Evolutionary conservation across 139 green algal genomes (phyloP), one percentile per base, ranked within the genome.

Genomic region (Chlamydomonas applanata): DNA sequence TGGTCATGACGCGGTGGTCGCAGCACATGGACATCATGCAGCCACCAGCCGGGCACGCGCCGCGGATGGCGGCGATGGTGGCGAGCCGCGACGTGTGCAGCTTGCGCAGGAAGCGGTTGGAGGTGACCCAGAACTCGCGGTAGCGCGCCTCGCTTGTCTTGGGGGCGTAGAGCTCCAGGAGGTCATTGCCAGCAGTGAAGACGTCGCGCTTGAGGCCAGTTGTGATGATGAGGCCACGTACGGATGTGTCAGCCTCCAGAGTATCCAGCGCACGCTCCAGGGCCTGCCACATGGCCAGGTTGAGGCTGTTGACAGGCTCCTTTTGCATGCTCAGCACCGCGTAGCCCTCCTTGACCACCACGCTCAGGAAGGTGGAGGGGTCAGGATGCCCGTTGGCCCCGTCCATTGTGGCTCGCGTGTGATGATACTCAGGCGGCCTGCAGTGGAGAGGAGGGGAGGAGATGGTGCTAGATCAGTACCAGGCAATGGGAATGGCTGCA

Each of bases 21-120:
- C 93, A 97, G 82, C 91, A 96, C 69, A 98, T 67, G n/a, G 92
- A 74, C 32, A 97, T 88, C 30, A 83, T 85, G 85, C 93, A 97
- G 16, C 94, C 94, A 36, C 93, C 94, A 13, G 94, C 94, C n/a
- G 94, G 93, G 79, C 93, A 97, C 20, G 92, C 91, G 24, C 94
- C 94, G 0, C 89, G 75, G 63, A 98, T 96, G 4, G 92, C 93
- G 2, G 89, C 85, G 4, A 97, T 76, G 0, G 93, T 97, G 25
- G 89, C 82, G 2, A 98, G 85, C 3, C 84, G 89, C 0, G 85
- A 91, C 34, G 29, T 33, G 44, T 91, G 77, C 30, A 98, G 76
- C 20, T 75, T 74, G 3, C 79, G 75, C 22, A 98, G 87, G 73
- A 94, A 95, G 30, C 63, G 53, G 69, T 95, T 97, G 45, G 85